These are phyloP conservation scores for Euphorbia schlechtendalii DNA, from an alignment of 441 rosid genomes.

Conservation along the genomic window DNA sequence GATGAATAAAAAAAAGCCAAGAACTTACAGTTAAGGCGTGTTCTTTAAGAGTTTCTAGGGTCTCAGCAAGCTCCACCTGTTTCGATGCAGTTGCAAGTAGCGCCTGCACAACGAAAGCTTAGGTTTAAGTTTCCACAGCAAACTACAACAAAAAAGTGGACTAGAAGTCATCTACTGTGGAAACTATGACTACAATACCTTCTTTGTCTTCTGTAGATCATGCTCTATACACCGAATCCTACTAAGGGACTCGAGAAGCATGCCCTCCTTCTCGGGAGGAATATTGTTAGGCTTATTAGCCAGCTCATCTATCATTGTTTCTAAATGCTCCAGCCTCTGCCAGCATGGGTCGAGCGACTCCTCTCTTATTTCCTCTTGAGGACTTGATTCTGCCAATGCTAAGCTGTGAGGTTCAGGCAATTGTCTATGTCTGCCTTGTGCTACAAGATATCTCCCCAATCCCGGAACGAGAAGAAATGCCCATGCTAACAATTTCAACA, in stretches of 20 bases:
- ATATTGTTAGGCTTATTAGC: slow-evolving; percentile 55
- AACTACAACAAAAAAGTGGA: neutral
- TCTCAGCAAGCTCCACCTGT: slow-evolving; percentile 84
- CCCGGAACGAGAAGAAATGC: slow-evolving; percentile 38
- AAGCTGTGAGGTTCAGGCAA: slow-evolving; percentile 34
- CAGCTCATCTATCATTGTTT: slow-evolving; percentile 62
- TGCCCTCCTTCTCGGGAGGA: slow-evolving; percentile 85
- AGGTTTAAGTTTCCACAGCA: slow-evolving; percentile 4
- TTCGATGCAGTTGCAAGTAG: slow-evolving; percentile 83
- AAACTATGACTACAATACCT: slow-evolving; percentile 27
- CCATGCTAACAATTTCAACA: slow-evolving; percentile 47
- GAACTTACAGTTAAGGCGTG: slow-evolving; percentile 51
- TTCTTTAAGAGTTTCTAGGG: slow-evolving; percentile 64
- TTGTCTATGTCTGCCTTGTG: slow-evolving; percentile 23
- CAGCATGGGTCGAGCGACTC: slow-evolving; percentile 63
- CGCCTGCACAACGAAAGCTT: slow-evolving; percentile 44
- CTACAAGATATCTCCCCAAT: slow-evolving; percentile 37
- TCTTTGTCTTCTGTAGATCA: slow-evolving; percentile 88
- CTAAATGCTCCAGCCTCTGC: slow-evolving; percentile 81
- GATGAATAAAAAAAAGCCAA: too few species aligned
- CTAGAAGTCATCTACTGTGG: too few species aligned
- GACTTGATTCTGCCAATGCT: slow-evolving; percentile 29
- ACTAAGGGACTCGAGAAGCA: slow-evolving; percentile 73
- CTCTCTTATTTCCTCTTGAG: slow-evolving; percentile 38
- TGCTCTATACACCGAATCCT: slow-evolving; percentile 79